phyloP scores from a whole-genome alignment of 2,329 filamentous ascomycete genomes.

The Beauveria australis region DNA sequence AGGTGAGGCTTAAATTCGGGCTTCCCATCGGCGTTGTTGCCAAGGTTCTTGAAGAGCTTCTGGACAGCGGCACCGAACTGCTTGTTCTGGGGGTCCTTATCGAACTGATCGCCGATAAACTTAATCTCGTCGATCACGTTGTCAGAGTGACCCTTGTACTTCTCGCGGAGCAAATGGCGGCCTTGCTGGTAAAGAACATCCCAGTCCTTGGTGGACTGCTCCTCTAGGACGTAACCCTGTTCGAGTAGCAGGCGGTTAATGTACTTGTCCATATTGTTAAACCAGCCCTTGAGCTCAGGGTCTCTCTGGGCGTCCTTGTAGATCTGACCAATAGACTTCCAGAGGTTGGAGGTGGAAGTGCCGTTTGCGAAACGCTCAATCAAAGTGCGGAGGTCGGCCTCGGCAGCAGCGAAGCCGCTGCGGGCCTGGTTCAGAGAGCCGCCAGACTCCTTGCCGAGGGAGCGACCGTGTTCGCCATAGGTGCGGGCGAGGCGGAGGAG shows the following conservation, averaged over 20 bases:
- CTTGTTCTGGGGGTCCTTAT: constrained; percentile 79
- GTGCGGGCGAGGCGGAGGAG: constrained; percentile 76
- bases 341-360: constrained; percentile 80
- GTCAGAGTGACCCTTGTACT: constrained; percentile 80
- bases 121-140: constrained; percentile 83
- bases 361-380: constrained; percentile 95
- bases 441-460: constrained; percentile 53
- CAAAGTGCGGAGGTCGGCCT: constrained; percentile 69
- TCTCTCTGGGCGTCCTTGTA: constrained; percentile 84
- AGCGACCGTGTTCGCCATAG: constrained; percentile 69
- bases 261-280: constrained; percentile 68
- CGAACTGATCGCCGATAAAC: constrained; percentile 83
- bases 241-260: constrained; percentile 78
- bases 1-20: constrained; percentile 87
- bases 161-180: constrained; percentile 76
- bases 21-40: constrained; percentile 77
- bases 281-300: constrained; percentile 81
- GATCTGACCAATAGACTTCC: constrained; percentile 74
- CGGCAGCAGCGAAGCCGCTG: constrained; percentile 58
- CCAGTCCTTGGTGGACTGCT: constrained; percentile 73
- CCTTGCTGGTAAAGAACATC: constrained; percentile 78
- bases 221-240: constrained; percentile 84
- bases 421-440: constrained; percentile 67
- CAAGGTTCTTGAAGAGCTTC: constrained; percentile 82
- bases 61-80: constrained; percentile 66